Evolutionary conservation across 768 basidiomycete genomes (phyloP).

Genomic region (Clitopilus hobsonii): DNA sequence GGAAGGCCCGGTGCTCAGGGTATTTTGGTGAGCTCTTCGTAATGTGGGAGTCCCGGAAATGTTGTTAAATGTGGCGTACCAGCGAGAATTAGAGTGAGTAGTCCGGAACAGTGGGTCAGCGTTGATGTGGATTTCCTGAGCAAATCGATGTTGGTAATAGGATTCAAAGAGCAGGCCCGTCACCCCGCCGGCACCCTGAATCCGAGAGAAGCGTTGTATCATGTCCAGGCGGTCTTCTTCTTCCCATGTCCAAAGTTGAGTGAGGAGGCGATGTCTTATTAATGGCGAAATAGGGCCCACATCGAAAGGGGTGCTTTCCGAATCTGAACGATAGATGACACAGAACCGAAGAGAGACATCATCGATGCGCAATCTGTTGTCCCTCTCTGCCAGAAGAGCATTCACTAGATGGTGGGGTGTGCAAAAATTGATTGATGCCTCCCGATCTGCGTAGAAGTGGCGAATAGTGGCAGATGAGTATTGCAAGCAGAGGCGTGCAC

Average conservation of each 20-base stretch:
- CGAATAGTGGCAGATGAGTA: background rate
- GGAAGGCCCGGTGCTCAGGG: background rate
- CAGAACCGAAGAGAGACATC: background rate
- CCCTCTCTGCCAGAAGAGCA: background rate
- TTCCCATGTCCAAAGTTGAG: background rate
- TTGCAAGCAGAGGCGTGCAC: background rate
- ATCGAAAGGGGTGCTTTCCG: background rate
- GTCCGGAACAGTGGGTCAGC: constrained; percentile 1
- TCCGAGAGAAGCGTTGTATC: background rate
- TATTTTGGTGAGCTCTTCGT: background rate
- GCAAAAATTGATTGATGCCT: background rate
- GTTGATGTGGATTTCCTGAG: background rate
- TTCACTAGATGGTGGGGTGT: background rate
- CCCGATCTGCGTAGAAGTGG: background rate
- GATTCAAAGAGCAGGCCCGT: background rate
- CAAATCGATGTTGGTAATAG: background rate
- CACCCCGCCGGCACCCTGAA: background rate
- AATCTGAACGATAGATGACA: background rate
- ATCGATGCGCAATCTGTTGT: background rate
- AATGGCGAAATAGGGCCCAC: background rate
- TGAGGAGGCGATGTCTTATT: background rate
- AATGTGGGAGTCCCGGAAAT: background rate
- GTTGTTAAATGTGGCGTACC: background rate
- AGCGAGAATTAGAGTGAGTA: background rate
- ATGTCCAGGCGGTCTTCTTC: background rate